A percentile compares a stretch with the other conserved stretches of the same genome.
phyloP scores from a whole-genome alignment of 306 rosid species.

The Castanea mollissima region DNA sequence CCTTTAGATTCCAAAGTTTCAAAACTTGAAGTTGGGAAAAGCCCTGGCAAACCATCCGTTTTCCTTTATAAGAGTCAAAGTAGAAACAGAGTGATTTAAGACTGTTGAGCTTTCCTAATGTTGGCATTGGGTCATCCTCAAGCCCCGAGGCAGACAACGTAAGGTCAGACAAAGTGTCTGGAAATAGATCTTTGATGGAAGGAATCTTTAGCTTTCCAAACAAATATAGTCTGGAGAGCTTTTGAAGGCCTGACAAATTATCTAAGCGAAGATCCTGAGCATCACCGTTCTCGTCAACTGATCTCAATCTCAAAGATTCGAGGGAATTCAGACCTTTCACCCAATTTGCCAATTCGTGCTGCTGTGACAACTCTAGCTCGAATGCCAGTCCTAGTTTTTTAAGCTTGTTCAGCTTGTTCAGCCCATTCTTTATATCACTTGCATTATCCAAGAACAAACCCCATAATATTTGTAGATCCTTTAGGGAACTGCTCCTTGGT shows the following conservation, averaged over 20 bases:
- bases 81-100: slow-evolving; percentile 7
- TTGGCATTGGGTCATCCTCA: neutral
- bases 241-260: slow-evolving; percentile 12
- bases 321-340: slow-evolving; percentile 22
- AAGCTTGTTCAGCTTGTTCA: slow-evolving; percentile 14
- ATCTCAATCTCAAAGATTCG: slow-evolving; percentile 20
- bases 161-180: slow-evolving; percentile 14
- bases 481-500: slow-evolving; percentile 2
- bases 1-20: slow-evolving; percentile 32
- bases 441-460: slow-evolving; percentile 32
- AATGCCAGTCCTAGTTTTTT: slow-evolving; percentile 33
- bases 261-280: neutral
- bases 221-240: slow-evolving; percentile 31
- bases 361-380: slow-evolving; percentile 10
- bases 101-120: neutral
- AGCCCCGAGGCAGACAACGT: slow-evolving; percentile 11
- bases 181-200: neutral
- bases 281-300: slow-evolving; percentile 15
- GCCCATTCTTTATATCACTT: slow-evolving; percentile 4
- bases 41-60: neutral
- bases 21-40: slow-evolving; percentile 34
- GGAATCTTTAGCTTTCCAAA: slow-evolving; percentile 16
- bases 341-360: neutral
- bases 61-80: slow-evolving; percentile 21
- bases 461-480: slow-evolving; percentile 27